These are phyloP conservation scores for Leccinum variicolor DNA, from an alignment of 768 basidiomycete species.

Conservation along the genomic window DNA sequence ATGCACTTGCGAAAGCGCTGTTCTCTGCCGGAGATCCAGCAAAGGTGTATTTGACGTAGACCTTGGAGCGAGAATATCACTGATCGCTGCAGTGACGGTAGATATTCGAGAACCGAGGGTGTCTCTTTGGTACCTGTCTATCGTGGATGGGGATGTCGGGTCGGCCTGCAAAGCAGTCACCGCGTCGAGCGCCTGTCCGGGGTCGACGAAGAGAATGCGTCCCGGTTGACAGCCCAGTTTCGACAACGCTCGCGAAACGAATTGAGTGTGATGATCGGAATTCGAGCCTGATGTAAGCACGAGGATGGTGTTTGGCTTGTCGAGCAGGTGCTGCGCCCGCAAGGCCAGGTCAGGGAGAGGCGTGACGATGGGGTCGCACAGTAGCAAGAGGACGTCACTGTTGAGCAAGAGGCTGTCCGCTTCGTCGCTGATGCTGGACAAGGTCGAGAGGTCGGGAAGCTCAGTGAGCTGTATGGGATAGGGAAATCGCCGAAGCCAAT, in stretches of 20 bases:
- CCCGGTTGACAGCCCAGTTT: constrained; percentile 25
- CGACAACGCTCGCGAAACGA: constrained; percentile 21
- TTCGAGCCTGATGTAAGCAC: constrained; percentile 34
- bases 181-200: constrained; percentile 54
- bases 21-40: constrained; percentile 32
- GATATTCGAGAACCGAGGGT: constrained; percentile 59
- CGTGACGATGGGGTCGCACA: constrained; percentile 58
- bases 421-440: constrained; percentile 13
- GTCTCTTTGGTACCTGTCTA: constrained; percentile 65
- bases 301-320: constrained; percentile 43
- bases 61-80: constrained; percentile 13
- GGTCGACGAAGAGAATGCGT: constrained; percentile 50
- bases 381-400: constrained; percentile 63
- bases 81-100: constrained; percentile 40
- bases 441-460: constrained; percentile 18
- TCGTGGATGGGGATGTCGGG: constrained; percentile 43
- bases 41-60: constrained; percentile 6
- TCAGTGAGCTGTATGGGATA: constrained; percentile 50
- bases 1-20: constrained; percentile 37
- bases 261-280: constrained; percentile 12
- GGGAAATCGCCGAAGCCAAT: constrained; percentile 56
- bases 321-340: constrained; percentile 25
- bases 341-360: constrained; percentile 38
- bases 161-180: constrained; percentile 45
- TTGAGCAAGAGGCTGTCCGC: constrained; percentile 23